These are phyloP conservation scores for Eucalyptus tenuipes DNA, from an alignment of 345 rosid species.

Conservation along the genomic window DNA sequence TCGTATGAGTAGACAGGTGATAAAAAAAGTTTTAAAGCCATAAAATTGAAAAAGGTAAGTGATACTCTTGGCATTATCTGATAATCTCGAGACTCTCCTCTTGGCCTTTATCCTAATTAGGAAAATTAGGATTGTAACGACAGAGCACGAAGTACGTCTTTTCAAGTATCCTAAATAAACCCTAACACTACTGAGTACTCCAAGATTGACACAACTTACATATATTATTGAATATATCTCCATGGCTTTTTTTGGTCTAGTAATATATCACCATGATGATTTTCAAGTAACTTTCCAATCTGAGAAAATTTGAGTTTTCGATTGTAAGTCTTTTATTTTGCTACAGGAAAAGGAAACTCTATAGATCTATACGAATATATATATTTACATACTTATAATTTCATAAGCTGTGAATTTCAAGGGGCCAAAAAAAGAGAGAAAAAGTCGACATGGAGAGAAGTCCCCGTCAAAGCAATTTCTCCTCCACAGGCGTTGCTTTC, in stretches of 20 bases:
- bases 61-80: neutral
- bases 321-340: neutral
- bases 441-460: neutral
- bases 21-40: neutral
- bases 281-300: neutral
- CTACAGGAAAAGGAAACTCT: neutral
- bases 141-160: neutral
- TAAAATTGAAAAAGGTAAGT: neutral
- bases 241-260: neutral
- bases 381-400: neutral
- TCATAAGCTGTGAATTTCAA: neutral
- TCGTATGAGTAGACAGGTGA: neutral
- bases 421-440: neutral
- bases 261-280: neutral
- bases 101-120: neutral
- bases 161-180: neutral
- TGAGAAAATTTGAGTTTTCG: neutral
- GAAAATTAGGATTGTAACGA: neutral
- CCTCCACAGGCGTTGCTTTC: neutral
- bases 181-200: neutral
- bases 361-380: neutral
- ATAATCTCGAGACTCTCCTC: neutral
- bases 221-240: neutral
- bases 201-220: neutral
- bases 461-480: neutral